Conservation (phyloP, 2,329 filamentous ascomycete genomes). For the Kalaharituber pfeilii region DNA sequence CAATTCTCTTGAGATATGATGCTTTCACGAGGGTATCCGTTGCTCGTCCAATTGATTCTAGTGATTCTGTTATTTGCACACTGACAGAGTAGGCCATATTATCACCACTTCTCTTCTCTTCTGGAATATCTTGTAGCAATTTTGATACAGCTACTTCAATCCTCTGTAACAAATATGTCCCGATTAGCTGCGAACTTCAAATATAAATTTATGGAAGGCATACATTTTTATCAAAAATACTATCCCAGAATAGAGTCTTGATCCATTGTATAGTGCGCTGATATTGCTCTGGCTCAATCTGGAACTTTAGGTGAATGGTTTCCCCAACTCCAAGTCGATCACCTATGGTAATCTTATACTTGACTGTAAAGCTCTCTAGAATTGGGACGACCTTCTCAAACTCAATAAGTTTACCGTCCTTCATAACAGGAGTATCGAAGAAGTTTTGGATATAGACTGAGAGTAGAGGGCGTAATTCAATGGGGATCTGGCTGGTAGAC, state of each 20-base stretch:
- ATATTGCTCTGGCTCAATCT: constrained; percentile 80
- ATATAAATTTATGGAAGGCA: background rate
- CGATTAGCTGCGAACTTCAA: background rate
- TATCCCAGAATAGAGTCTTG: constrained; percentile 69
- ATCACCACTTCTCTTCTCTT: constrained; percentile 72
- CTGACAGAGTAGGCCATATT: constrained; percentile 41
- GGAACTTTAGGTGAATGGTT: constrained; percentile 62
- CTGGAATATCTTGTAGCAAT: constrained; percentile 77
- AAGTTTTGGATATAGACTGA: constrained; percentile 79
- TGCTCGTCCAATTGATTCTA: constrained; percentile 57
- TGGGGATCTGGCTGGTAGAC: constrained; percentile 57
- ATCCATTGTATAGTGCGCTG: constrained; percentile 66
- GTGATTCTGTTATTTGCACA: constrained; percentile 63
- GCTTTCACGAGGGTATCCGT: constrained; percentile 71
- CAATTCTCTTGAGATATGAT: constrained; percentile 69
- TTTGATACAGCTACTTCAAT: constrained; percentile 41
- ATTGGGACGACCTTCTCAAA: constrained; percentile 89
- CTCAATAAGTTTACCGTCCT: constrained; percentile 56
- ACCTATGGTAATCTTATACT: constrained; percentile 56
- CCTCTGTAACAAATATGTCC: constrained; percentile 10
- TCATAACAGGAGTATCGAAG: constrained; percentile 75
- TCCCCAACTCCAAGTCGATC: constrained; percentile 59
- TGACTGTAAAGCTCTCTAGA: constrained; percentile 78
- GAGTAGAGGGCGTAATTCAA: constrained; percentile 69
- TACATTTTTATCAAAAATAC: constrained; percentile 60